Evolutionary conservation across 2,329 filamentous ascomycete genomes (phyloP).

Genomic region (Hypoxylon sp.): DNA sequence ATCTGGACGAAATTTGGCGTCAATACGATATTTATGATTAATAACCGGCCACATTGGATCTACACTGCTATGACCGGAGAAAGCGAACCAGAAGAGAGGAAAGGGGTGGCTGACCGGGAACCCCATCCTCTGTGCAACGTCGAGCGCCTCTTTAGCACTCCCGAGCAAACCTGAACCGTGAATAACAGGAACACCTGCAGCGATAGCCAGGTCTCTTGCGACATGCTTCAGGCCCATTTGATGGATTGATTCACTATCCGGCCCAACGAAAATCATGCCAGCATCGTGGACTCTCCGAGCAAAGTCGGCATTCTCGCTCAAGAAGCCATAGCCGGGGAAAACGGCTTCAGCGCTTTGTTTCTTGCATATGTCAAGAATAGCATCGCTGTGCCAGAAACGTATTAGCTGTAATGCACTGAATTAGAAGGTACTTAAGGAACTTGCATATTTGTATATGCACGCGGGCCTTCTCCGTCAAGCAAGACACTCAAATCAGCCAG

Average conservation of each 20-base stretch:
- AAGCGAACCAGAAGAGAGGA: not conserved
- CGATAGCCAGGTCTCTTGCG: conserved; percentile 58
- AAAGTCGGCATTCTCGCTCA: conserved; percentile 74
- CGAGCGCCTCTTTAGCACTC: conserved; percentile 66
- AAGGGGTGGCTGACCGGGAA: conserved; percentile 56
- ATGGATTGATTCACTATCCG: conserved; percentile 66
- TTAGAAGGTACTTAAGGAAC: not conserved
- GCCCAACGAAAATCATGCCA: conserved; percentile 72
- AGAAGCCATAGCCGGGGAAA: conserved; percentile 76
- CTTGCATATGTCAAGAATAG: conserved; percentile 47
- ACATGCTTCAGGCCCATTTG: conserved; percentile 51
- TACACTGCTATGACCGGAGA: not conserved
- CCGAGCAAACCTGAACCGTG: conserved; percentile 50
- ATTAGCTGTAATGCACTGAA: conserved; percentile 2
- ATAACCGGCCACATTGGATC: not conserved
- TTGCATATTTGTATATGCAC: conserved; percentile 44
- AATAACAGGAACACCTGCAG: conserved; percentile 52
- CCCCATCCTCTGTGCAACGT: conserved; percentile 53
- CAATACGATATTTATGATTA: conserved; percentile 1
- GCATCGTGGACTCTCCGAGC: conserved; percentile 64
- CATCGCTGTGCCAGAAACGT: conserved; percentile 10
- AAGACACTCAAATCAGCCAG: conserved; percentile 43
- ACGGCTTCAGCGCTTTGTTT: conserved; percentile 66
- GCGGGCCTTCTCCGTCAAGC: conserved; percentile 38
- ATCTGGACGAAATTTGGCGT: conserved; percentile 15